Percentiles rank a stretch among this genome's conserved stretches.
Conservation (phyloP, 2,329 filamentous ascomycete species). For the Thelonectria olida region DNA sequence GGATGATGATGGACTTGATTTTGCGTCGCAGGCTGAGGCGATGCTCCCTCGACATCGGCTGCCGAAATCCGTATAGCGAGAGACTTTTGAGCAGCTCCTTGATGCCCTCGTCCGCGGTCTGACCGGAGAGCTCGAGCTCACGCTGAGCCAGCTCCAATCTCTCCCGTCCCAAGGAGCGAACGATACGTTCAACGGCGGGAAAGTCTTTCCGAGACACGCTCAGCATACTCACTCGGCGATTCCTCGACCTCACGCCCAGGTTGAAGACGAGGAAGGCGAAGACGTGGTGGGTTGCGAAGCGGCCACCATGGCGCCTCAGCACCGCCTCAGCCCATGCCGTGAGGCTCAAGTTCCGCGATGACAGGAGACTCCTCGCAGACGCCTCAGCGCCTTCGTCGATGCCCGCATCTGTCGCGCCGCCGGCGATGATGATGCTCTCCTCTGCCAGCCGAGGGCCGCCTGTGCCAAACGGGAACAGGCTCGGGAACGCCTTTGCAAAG, state of each 20-base stretch:
- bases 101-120: no score
- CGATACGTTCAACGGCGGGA: neutral
- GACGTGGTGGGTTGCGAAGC: constrained; percentile 1
- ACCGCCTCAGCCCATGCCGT: neutral
- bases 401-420: no score
- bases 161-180: neutral
- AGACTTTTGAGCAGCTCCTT: no score
- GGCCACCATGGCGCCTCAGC: no score
- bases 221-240: constrained; percentile 6
- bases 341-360: constrained; percentile 9
- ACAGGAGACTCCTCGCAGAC: neutral
- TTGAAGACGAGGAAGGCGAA: constrained; percentile 17
- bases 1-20: constrained; percentile 3
- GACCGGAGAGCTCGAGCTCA: neutral
- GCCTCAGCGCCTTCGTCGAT: neutral
- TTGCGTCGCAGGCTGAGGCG: neutral
- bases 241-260: neutral
- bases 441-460: constrained; percentile 15
- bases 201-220: neutral
- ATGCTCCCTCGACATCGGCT: neutral
- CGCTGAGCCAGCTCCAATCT: neutral
- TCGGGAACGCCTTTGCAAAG: constrained; percentile 28
- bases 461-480: constrained; percentile 15
- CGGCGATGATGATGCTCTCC: neutral
- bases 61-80: no score